Conservation (phyloP, 2,329 filamentous ascomycete genomes). For the Sclerotinia subarctica region DNA sequence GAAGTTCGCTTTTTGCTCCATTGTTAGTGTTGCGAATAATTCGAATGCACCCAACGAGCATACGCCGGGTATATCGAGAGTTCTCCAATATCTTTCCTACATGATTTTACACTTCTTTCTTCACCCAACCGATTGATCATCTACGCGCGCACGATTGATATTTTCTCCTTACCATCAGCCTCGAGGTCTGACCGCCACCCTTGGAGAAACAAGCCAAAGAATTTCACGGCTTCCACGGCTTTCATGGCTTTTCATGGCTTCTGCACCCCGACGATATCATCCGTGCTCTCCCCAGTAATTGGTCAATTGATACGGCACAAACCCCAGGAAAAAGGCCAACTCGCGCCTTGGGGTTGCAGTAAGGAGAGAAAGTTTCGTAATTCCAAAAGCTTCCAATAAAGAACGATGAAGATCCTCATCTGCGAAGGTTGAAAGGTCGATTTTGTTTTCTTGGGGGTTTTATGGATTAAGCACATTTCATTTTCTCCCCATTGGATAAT, state of each 20-base stretch:
- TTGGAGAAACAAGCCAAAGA: not conserved
- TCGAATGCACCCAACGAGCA: not conserved
- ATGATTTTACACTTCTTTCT: not conserved
- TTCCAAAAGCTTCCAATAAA: not conserved
- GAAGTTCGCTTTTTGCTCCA: not conserved
- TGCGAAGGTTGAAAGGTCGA: not conserved
- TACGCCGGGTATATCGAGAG: not conserved
- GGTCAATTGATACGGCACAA: not conserved
- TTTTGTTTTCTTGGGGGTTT: not conserved
- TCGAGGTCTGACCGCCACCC: not conserved
- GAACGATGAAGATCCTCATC: constrained; percentile 4
- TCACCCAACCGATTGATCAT: not conserved
- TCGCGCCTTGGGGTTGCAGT: not conserved
- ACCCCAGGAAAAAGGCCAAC: not conserved
- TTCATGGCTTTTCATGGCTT: not conserved
- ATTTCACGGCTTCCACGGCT: not conserved
- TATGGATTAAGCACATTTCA: constrained; percentile 8
- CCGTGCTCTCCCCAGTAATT: not conserved
- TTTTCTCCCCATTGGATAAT: not conserved
- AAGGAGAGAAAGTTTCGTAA: not conserved
- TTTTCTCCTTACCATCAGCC: not conserved
- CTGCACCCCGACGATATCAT: not conserved
- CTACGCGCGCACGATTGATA: not conserved
- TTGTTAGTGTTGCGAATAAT: not conserved
- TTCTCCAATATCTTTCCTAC: not conserved